These are phyloP conservation scores for Prunus mongolica DNA, from an alignment of 306 rosid species.

Conservation along the genomic window DNA sequence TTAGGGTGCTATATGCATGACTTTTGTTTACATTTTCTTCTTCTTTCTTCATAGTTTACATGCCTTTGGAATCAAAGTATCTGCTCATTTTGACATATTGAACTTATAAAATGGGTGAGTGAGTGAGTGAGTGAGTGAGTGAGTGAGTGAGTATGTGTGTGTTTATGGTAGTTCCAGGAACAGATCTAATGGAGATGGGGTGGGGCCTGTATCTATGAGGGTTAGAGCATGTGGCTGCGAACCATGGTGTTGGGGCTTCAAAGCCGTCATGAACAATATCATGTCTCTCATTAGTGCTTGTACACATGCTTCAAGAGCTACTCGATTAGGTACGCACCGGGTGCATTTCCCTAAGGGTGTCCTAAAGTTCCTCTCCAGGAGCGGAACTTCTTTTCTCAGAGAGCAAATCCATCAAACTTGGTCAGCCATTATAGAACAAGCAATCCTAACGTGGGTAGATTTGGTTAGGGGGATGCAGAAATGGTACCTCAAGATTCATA, in stretches of 20 bases:
- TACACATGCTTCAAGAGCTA: background rate
- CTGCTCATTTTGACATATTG: too few species aligned
- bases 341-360: background rate
- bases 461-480: background rate
- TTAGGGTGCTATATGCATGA: too few species aligned
- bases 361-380: background rate
- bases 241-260: background rate
- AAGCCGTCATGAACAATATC: background rate
- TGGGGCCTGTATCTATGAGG: background rate
- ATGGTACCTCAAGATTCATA: background rate
- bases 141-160: too few species aligned
- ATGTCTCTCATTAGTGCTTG: background rate
- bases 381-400: background rate
- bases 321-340: background rate
- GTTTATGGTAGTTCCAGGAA: background rate
- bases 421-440: background rate
- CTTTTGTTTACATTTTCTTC: too few species aligned
- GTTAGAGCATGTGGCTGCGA: background rate
- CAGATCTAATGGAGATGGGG: background rate
- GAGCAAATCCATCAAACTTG: background rate
- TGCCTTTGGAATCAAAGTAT: background rate
- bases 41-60: background rate
- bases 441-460: background rate
- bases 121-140: too few species aligned
- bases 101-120: too few species aligned